phyloP scores from a whole-genome alignment of 1,284 basidiomycete species.

The Pascua sp. region DNA sequence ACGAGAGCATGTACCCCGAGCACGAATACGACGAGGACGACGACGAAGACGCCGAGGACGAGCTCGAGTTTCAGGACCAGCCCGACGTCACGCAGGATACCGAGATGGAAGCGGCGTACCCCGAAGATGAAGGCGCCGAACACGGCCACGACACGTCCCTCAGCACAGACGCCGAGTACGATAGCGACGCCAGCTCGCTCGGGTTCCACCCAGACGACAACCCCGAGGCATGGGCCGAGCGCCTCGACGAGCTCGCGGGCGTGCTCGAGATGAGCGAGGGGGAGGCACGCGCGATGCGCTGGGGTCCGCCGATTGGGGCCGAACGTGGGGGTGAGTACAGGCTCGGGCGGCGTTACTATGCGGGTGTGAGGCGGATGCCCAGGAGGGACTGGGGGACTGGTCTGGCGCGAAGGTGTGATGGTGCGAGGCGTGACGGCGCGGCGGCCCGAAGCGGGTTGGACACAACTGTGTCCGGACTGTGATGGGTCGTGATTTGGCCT shows the following conservation, averaged over 20 bases:
- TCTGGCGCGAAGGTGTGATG: no score
- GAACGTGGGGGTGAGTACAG: conserved; percentile 14
- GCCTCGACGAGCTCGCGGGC: conserved; percentile 44
- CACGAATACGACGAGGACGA: background rate
- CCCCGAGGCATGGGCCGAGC: conserved; percentile 35
- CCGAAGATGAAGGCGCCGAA: background rate
- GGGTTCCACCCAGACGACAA: conserved; percentile 37
- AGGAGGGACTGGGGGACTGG: background rate
- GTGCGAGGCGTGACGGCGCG: no score
- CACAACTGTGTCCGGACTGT: no score
- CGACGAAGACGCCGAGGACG: background rate
- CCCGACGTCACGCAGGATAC: background rate
- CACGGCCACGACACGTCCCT: no score
- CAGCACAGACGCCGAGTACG: background rate
- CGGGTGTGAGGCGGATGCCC: background rate
- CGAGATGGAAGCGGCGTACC: conserved; percentile 13
- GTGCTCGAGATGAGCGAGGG: conserved; percentile 37
- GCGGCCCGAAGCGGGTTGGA: no score
- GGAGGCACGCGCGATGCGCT: conserved; percentile 35
- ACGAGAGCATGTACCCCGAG: background rate
- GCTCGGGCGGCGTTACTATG: background rate
- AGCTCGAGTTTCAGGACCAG: background rate
- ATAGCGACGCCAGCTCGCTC: conserved; percentile 23
- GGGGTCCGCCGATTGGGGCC: conserved; percentile 31
- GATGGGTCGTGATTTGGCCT: no score